phyloP scores from a whole-genome alignment of 2,329 filamentous ascomycete genomes.

The Fusarium pilosicola region DNA sequence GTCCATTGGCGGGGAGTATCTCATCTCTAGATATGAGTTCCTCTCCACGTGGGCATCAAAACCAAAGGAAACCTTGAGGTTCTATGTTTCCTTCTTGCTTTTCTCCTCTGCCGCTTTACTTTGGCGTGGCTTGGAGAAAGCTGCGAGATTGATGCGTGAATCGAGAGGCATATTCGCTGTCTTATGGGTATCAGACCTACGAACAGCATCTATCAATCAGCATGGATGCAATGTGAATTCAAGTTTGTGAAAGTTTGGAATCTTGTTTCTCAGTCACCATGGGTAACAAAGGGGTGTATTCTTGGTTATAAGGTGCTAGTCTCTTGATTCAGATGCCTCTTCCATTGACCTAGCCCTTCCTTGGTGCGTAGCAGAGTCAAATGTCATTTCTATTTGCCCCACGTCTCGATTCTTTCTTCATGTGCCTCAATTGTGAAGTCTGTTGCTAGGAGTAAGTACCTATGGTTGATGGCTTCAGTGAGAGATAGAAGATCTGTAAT shows the following conservation, averaged over 20 bases:
- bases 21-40: not conserved
- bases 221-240: not conserved
- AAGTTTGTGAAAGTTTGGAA: not conserved
- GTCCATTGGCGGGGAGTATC: constrained; percentile 27
- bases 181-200: not conserved
- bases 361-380: not conserved
- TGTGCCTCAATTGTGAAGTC: not conserved
- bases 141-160: not conserved
- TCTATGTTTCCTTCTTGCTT: not conserved
- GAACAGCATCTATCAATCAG: not conserved
- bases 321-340: constrained; percentile 22
- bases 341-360: not conserved
- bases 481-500: not conserved
- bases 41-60: constrained; percentile 5
- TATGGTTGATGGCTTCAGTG: not conserved
- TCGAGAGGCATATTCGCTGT: not conserved
- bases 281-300: constrained; percentile 23
- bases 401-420: not conserved
- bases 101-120: not conserved
- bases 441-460: not conserved
- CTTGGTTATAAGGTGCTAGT: not conserved
- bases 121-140: not conserved
- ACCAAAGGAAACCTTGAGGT: not conserved
- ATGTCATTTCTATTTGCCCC: not conserved
- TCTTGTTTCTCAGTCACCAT: constrained; percentile 22